Evolutionary conservation across 257 asterid species (phyloP), one percentile per base, ranked within the genome.

Genomic region (Coffea canephora): DNA sequence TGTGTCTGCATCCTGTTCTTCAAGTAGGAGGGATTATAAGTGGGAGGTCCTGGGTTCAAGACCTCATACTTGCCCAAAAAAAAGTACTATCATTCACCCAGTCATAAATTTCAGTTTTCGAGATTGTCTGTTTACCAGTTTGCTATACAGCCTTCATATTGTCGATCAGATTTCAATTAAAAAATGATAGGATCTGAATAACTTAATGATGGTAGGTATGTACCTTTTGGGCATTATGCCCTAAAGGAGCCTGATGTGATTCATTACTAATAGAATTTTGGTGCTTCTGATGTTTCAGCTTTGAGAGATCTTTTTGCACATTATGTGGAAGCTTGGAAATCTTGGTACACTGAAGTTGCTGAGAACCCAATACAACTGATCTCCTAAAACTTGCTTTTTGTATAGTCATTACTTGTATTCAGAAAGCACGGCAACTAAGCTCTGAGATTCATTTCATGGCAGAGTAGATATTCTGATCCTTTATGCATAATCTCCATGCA

Each of bases 321-420:
- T 82, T 95, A 89, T 50, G 93, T 86, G 54, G 98, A 93, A 84
- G 99, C 99, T 18, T 95, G 98, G 97, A 89, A 89, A 73, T 91
- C 98, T 48, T 95, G 99, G 99, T 91, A 87, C 87, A 87, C 90
- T 85, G 98, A 95, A 86, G 93, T 91, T 76, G 94, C 94, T 57
- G 96, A 90, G 94, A 90, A 86, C 81, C 91, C 95, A 36, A 77
- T 88, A 75, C 88, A 89, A 65, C 83, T 86, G 72, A 79, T 73
- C 79, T 89, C 94, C 76, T 89, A 77, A 88, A 50, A 36, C 54
- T 74, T 69, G 73, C 61, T 69, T 69, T 68, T 65, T 12, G 46
- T 27, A 34, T 45, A 16, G 74, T 78, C 36, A 52, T 55, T 23
- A 75, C 64, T 10, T 12, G 36, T 19, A 8, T 62, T 62, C 34